Evolutionary conservation across 2,329 filamentous ascomycete species (phyloP), one percentile per base, ranked within the genome.

Genomic region (Zarea fungicola): DNA sequence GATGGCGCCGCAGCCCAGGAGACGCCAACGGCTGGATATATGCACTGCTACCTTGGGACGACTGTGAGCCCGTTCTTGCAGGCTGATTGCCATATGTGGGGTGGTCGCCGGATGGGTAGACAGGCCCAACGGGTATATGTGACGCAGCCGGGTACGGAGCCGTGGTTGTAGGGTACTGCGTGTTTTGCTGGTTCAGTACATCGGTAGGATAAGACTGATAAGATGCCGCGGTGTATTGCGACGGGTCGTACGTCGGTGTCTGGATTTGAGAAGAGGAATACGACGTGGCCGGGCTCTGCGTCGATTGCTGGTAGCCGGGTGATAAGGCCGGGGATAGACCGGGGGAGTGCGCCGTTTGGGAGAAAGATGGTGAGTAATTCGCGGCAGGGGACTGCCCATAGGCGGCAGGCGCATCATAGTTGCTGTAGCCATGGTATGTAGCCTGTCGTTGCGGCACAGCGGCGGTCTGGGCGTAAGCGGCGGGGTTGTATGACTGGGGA

Each of bases 401-500:
- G 35, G 61, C 63, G 56, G 76, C 74, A 54, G 60, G 61, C 54
- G 72, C 70, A 37, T 63, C 63, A 51, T 77, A 76, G 48, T 59
- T 67, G 54, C 60, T 68, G 56, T 74, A 75, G 23, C 74, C 75
- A 40, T 73, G 65, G 50, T 78, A 74, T 1, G 76, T 75, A 39
- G 73, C 63, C 47, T 76, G 74, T 36, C 77, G 69, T 56, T 81
- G 78, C 10, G 75, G 74, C 13, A 62, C 58, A 23, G 62, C 62
- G 22, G 74, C 66, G 54, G 62, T 68, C 11, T 48, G 45, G 46
- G 77, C 76, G 64, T 83, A 83, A 42, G 77, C 78, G 35, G 78
- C 78, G 22, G 79, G 79, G 57, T 82, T 81, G 62, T 83, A 82
- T 29, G 75, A 65, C 51, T 72, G 71, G 29, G 76, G 76, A 21